Conservation (phyloP, 2,329 filamentous ascomycete species). For the Phialophora chinensis region DNA sequence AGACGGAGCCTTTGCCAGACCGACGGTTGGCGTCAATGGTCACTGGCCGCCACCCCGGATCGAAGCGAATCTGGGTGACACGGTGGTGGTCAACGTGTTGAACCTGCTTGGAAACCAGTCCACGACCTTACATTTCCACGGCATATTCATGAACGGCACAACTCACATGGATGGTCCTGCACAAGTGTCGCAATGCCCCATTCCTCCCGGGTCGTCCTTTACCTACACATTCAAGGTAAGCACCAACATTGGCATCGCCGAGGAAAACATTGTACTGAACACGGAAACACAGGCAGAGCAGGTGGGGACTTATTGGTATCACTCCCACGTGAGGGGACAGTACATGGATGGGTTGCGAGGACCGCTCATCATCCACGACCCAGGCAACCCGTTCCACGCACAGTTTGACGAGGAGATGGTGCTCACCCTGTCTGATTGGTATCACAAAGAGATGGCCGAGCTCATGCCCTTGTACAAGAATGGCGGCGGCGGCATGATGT, state of each 20-base stretch:
- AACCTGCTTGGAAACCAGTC: constrained; percentile 70
- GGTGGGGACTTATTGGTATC: constrained; percentile 67
- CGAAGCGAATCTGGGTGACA: constrained; percentile 74
- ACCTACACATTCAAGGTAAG: constrained; percentile 72
- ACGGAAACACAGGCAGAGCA: background rate
- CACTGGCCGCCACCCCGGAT: constrained; percentile 76
- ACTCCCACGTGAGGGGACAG: constrained; percentile 61
- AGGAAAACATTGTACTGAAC: too few species aligned
- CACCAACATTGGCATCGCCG: background rate
- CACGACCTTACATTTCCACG: constrained; percentile 76
- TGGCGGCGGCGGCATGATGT: constrained; percentile 45
- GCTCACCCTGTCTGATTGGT: constrained; percentile 78
- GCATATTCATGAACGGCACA: constrained; percentile 76
- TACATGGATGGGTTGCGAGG: constrained; percentile 72
- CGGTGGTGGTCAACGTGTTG: constrained; percentile 69
- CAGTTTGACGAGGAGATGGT: constrained; percentile 66
- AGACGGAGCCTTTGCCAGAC: constrained; percentile 54
- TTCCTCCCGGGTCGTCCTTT: constrained; percentile 67
- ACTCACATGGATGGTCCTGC: constrained; percentile 75
- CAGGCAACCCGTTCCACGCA: constrained; percentile 58
- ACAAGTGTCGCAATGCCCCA: constrained; percentile 70
- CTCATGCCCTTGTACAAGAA: constrained; percentile 54
- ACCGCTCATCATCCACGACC: constrained; percentile 68
- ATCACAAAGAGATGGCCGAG: constrained; percentile 62
- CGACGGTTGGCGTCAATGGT: constrained; percentile 73